Evolutionary conservation across 805 yeast genomes (phyloP).

Genomic region (Schwanniomyces pseudopolymorphus): DNA sequence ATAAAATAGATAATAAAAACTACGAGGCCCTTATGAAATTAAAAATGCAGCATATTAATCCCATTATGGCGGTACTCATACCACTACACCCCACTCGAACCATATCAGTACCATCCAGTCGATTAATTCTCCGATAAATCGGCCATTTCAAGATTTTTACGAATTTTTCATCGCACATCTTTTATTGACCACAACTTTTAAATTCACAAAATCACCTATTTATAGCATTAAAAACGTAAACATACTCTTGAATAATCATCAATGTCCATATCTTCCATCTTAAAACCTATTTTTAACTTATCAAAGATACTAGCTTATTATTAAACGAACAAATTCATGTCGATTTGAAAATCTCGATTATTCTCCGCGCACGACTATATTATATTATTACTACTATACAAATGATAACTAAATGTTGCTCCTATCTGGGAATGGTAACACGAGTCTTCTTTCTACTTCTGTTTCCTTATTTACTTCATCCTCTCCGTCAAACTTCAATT

Average conservation of each 20-base stretch:
- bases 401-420: neutral
- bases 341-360: neutral
- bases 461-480: slow-evolving; percentile 96
- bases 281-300: slow-evolving; percentile 5
- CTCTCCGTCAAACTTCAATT: slow-evolving; percentile 90
- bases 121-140: neutral
- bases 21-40: neutral
- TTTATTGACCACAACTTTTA: neutral
- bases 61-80: neutral
- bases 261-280: slow-evolving; percentile 62
- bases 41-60: neutral
- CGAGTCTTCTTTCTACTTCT: slow-evolving; percentile 82
- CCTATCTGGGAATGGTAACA: slow-evolving; percentile 65
- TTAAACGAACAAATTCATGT: neutral
- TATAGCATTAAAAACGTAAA: slow-evolving; percentile 10
- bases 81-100: neutral
- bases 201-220: neutral
- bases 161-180: neutral
- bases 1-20: slow-evolving; percentile 4
- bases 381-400: slow-evolving; percentile 1
- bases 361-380: neutral
- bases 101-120: neutral
- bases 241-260: slow-evolving; percentile 64
- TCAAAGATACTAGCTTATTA: neutral
- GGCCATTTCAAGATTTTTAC: neutral